phyloP scores from a whole-genome alignment of 1,284 basidiomycete genomes.

The Malassezia vespertilionis region DNA sequence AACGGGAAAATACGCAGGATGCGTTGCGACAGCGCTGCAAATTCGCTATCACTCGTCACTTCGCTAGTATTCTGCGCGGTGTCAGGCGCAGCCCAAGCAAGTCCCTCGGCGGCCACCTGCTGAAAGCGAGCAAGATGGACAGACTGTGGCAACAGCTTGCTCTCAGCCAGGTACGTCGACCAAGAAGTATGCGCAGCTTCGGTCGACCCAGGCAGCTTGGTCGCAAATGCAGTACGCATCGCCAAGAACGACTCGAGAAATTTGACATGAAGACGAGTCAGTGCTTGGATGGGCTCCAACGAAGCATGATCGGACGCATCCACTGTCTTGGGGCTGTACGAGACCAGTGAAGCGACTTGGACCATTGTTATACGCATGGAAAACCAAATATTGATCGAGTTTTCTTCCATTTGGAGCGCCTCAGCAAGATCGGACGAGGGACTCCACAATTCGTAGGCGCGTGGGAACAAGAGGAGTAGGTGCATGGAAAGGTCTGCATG shows the following conservation, averaged over 20 bases:
- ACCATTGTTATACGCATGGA: neutral
- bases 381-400: constrained; percentile 3
- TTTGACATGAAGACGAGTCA: neutral
- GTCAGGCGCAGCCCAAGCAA: constrained; percentile 11
- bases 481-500: constrained; percentile 5
- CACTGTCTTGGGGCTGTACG: neutral
- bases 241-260: constrained; percentile 10
- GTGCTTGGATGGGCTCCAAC: neutral
- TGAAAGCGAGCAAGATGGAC: constrained; percentile 1
- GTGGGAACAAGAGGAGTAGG: constrained; percentile 10
- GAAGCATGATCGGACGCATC: constrained; percentile 3
- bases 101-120: constrained; percentile 11
- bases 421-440: neutral
- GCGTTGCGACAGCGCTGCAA: constrained; percentile 5
- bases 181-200: constrained; percentile 7
- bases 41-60: constrained; percentile 3
- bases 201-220: neutral
- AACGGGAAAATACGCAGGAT: constrained; percentile 12
- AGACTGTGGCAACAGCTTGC: neutral
- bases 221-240: constrained; percentile 5
- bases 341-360: neutral
- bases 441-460: constrained; percentile 11
- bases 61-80: neutral
- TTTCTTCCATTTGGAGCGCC: neutral
- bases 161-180: neutral